Percentiles rank a stretch among this genome's conserved stretches.
Conservation (phyloP, 2,329 filamentous ascomycete genomes). For the Volutella citrinella region DNA sequence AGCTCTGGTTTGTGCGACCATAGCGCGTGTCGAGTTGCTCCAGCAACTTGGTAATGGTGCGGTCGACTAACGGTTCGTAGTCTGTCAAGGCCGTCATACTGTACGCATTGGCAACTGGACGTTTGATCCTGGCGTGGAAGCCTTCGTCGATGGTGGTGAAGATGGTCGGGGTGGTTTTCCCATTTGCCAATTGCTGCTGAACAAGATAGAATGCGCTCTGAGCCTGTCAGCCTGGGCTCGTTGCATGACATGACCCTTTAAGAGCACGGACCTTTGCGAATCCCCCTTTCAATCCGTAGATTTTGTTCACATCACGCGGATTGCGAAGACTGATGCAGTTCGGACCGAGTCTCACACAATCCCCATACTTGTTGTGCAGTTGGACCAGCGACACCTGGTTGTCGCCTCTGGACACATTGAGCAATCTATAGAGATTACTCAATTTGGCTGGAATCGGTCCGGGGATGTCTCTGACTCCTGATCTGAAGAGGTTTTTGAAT, state of each 20-base stretch:
- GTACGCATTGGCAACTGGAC: neutral
- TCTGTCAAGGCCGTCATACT: conserved; percentile 2
- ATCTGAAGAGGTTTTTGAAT: neutral
- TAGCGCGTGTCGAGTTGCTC: conserved; percentile 1
- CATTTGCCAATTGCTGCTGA: conserved; percentile 3
- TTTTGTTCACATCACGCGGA: neutral
- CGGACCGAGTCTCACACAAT: conserved; percentile 4
- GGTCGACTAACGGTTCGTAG: conserved; percentile 2
- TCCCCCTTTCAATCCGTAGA: conserved; percentile 17
- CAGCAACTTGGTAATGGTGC: neutral
- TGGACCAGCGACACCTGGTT: conserved; percentile 3
- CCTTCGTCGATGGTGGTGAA: conserved; percentile 3
- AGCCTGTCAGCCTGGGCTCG: too few species aligned
- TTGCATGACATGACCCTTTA: too few species aligned
- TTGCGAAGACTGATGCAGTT: conserved; percentile 4
- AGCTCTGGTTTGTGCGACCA: too few species aligned
- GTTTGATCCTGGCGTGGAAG: conserved; percentile 3
- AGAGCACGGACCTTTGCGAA: conserved; percentile 14
- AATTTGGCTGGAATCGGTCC: conserved; percentile 3
- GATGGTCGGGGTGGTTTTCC: conserved; percentile 2
- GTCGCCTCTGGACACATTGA: conserved; percentile 5
- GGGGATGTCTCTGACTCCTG: conserved; percentile 4
- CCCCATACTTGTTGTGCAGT: conserved; percentile 3
- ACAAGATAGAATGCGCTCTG: conserved; percentile 4
- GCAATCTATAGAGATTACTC: conserved; percentile 2